A percentile compares a stretch with the other conserved stretches of the same genome.
These are phyloP conservation scores for Penicillium polonicum DNA, from an alignment of 2,329 filamentous ascomycete species.

Conservation along the genomic window DNA sequence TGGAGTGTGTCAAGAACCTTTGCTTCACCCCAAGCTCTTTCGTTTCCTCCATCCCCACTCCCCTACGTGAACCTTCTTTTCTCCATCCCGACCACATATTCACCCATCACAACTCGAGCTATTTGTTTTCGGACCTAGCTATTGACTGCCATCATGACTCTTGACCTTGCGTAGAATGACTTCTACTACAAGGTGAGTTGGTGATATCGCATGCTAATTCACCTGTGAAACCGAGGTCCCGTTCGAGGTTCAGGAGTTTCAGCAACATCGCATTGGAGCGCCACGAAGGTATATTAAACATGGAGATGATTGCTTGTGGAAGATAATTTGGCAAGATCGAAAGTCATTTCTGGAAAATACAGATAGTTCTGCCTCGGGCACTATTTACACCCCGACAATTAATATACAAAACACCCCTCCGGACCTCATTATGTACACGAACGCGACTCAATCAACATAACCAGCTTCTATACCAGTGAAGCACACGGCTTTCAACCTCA, in stretches of 20 bases:
- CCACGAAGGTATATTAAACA: neutral
- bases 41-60: no score
- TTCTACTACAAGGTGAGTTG: neutral
- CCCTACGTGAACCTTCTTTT: neutral
- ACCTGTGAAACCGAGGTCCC: no score
- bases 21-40: no score
- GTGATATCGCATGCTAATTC: neutral
- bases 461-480: neutral
- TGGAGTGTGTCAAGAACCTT: neutral
- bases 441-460: neutral
- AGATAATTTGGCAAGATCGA: neutral
- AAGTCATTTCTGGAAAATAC: neutral
- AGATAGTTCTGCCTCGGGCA: neutral
- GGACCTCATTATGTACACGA: neutral
- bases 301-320: neutral
- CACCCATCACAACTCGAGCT: neutral
- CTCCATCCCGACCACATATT: neutral
- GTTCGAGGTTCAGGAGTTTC: no score
- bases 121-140: neutral
- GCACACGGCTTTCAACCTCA: neutral
- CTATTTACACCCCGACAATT: neutral
- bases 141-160: neutral
- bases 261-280: neutral
- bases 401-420: neutral
- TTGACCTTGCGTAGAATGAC: neutral